phyloP scores from a whole-genome alignment of 2,329 filamentous ascomycete genomes.

The Teratosphaeriaceae sp. region DNA sequence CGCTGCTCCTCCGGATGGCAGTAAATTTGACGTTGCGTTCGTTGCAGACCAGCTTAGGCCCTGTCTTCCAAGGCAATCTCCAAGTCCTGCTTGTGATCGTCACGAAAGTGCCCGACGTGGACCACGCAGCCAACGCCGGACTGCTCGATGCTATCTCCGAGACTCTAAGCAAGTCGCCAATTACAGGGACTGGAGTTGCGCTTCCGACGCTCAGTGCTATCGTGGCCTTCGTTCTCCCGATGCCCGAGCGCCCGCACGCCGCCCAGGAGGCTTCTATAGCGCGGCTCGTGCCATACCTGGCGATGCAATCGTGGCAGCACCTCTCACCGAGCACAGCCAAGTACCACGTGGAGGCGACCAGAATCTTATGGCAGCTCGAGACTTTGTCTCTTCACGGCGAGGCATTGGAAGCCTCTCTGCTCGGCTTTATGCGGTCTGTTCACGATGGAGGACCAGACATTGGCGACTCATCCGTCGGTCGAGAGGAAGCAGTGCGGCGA shows the following conservation, averaged over 20 bases:
- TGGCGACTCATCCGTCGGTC: not conserved
- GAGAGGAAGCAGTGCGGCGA: conserved; percentile 54
- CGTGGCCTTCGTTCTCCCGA: conserved; percentile 14
- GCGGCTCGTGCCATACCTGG: conserved; percentile 45
- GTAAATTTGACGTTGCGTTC: too few relatives aligned
- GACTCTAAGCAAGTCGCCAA: not conserved
- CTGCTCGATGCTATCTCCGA: too few relatives aligned
- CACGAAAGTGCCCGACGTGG: too few relatives aligned
- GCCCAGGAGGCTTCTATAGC: not conserved
- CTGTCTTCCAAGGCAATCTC: too few relatives aligned
- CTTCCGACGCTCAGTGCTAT: conserved; percentile 23
- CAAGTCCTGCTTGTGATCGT: too few relatives aligned
- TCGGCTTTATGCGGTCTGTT: conserved; percentile 2
- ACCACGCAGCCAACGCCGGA: too few relatives aligned
- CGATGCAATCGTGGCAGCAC: conserved; percentile 69
- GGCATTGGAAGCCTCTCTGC: conserved; percentile 15
- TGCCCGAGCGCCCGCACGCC: not conserved
- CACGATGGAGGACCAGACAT: not conserved
- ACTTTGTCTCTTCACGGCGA: conserved; percentile 14
- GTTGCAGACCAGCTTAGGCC: too few relatives aligned
- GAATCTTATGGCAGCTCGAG: conserved; percentile 80
- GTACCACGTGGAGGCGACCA: conserved; percentile 88
- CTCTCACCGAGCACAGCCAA: conserved; percentile 79
- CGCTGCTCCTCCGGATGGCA: too few relatives aligned
- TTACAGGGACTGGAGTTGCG: conserved; percentile 42